Evolutionary conservation across 495 filamentous ascomycete species (phyloP).

Genomic region (Tuber microsphaerosporum): DNA sequence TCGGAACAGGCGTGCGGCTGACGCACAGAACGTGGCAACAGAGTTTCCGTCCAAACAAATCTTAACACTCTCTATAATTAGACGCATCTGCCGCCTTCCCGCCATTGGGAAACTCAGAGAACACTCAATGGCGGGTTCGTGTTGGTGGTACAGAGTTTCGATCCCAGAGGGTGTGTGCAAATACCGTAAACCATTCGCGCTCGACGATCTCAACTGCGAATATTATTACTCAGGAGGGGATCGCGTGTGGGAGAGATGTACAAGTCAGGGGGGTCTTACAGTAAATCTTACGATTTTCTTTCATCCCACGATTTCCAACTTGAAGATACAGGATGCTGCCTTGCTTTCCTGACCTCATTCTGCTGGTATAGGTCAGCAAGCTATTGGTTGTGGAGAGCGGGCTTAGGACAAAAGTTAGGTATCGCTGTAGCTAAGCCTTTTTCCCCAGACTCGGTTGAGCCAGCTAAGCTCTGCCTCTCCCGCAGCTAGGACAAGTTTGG

Average conservation of each 20-base stretch:
- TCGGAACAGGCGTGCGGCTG: not conserved
- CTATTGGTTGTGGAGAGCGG: not conserved
- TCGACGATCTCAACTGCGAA: not conserved
- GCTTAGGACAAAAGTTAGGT: not conserved
- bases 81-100: not conserved
- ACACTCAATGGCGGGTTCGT: not conserved
- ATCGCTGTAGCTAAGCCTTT: not conserved
- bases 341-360: not conserved
- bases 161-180: not conserved
- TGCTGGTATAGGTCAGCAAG: not conserved
- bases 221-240: not conserved
- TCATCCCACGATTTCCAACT: not conserved
- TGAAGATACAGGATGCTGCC: not conserved
- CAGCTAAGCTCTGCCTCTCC: not conserved
- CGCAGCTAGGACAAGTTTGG: not conserved
- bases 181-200: not conserved
- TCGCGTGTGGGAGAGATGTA: not conserved
- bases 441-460: constrained; percentile 1
- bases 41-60: constrained; percentile 1
- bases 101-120: not conserved
- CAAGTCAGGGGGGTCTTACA: not conserved
- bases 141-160: not conserved
- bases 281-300: not conserved
- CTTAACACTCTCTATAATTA: not conserved
- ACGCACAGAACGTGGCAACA: not conserved